Percentiles rank a stretch among this genome's conserved stretches.
Evolutionary conservation across 1,284 basidiomycete species (phyloP).

Genomic region (Nidula niveotomentosa): DNA sequence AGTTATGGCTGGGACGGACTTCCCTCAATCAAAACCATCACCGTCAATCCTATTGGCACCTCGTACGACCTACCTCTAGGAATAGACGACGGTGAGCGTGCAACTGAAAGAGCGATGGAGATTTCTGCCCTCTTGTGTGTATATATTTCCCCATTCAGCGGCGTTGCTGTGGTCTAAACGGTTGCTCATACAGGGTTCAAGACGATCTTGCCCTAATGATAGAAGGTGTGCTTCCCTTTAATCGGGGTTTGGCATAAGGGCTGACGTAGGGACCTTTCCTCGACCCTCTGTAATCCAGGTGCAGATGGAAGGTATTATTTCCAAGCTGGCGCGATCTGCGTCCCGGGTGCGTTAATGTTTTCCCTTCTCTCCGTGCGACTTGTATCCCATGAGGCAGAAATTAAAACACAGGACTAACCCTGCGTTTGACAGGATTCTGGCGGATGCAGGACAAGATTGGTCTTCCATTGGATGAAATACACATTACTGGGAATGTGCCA

Average conservation of each 20-base stretch:
- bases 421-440: slow-evolving; percentile 63
- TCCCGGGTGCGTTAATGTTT: slow-evolving; percentile 45
- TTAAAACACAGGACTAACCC: not conserved
- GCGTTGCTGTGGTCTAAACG: not conserved
- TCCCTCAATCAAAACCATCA: slow-evolving; percentile 52
- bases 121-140: slow-evolving; percentile 58
- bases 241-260: not conserved
- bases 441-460: slow-evolving; percentile 78
- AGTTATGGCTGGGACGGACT: slow-evolving; percentile 36
- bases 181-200: slow-evolving; percentile 2
- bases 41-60: slow-evolving; percentile 47
- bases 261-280: no score
- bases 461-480: slow-evolving; percentile 71
- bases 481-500: slow-evolving; percentile 66
- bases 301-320: slow-evolving; percentile 70
- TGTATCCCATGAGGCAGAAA: no score
- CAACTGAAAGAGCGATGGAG: slow-evolving; percentile 58
- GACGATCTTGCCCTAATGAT: slow-evolving; percentile 59
- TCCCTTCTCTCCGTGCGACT: no score
- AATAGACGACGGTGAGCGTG: slow-evolving; percentile 26
- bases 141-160: not conserved
- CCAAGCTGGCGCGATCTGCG: slow-evolving; percentile 68
- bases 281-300: slow-evolving; percentile 29
- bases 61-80: slow-evolving; percentile 49
- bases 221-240: slow-evolving; percentile 45